Base-by-base conservation (phyloP, 2,329 filamentous ascomycete genomes). In the Aaosphaeria pasadenensis region DNA sequence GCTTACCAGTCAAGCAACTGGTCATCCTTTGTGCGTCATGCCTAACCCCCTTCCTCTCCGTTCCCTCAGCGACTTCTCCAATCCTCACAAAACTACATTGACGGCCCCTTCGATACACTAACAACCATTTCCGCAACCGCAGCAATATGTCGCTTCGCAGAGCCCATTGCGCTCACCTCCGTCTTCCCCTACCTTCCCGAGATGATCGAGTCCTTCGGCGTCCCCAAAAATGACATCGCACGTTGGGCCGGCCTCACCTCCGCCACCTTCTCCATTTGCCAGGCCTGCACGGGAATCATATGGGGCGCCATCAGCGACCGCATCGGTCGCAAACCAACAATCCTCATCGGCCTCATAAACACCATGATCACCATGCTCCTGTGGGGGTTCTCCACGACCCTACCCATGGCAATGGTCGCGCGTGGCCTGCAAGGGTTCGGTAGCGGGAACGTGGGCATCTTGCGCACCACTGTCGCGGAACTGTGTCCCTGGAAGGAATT, bases 141-240 rank as follows among this genome's bases (percentile, higher is more conserved):
- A 95, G 91, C 90, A 69, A 89, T 96, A 77, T 91, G 95, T 66
- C 89, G 91, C 54, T 83, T 96, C 57, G 89, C 91, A 45, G 91
- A 96, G 71, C 91, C 91, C 24, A 92, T 96, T 60, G 91, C 91
- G 44, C 81, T 96, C 55, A 96, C 91, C 1, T 94, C 89, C 64
- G 94, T 96, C 71, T 95, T 92, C 62, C 91, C 91, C 17, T 96
- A 96, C 89, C 51, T 95, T 85, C 35, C 92, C 89, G 70, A 71
- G 45, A 69, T 72, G 59, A 71, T 73, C 59, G 67, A 72, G 50
- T 65, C 59, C 4, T 72, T 73, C 48, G 64, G 66, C 33, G 57
- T 72, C 2, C 63, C 67, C 11, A 52, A 69, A 43, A 70, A 71
- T 44, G 69, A 72, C 41, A 71, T 73, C 45, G 70, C 69, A n/a